Evolutionary conservation across 2,329 filamentous ascomycete species (phyloP), one percentile per base, ranked within the genome.

Genomic region (Epichloe glyceriae): DNA sequence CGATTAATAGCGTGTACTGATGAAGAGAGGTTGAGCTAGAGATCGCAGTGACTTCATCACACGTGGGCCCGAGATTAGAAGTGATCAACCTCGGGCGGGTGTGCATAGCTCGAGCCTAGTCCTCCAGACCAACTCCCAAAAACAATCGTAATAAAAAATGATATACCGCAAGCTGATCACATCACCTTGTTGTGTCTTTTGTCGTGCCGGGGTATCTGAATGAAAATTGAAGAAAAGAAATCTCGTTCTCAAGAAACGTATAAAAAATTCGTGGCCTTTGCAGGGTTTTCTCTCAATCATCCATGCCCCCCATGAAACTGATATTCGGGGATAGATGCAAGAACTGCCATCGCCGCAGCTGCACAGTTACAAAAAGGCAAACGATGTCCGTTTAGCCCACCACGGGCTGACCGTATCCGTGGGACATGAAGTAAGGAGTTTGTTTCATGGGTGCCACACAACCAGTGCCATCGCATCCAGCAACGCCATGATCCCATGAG

Each of bases 371-470:
- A 26, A 12, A 2, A 2, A n/a, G 26, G 8, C 8, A 4, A 30
- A 4, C 26, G 1, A 8, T 3, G 4, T 35, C n/a, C 15, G 10
- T 54, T 69, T 61, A 78, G 49, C 77, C 76, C 62, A 79, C 72
- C 15, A 80, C 77, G 14, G 77, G 66, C 60, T 80, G 78, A 30
- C 73, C 70, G 51, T 77, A 80, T 41, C 62, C 65, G 49, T 75
- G 71, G 20, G 69, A 59, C 46, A 68, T 63, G 53, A 79, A 75
- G 61, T 78, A 79, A 0, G 68, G 61, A 4, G 65, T 59, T 12
- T 72, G 66, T 62, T 77, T 76, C 57, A 70, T 64, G 8, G 70
- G 63, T 17, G 70, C 65, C 33, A 67, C 60, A 57, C 76, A 79
- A 53, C 65, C 67, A 33, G 64, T 56, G 54, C 75, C 80, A 52